Evolutionary conservation across 306 rosid genomes (phyloP), one percentile per base, ranked within the genome.

Genomic region (Prunus mira): DNA sequence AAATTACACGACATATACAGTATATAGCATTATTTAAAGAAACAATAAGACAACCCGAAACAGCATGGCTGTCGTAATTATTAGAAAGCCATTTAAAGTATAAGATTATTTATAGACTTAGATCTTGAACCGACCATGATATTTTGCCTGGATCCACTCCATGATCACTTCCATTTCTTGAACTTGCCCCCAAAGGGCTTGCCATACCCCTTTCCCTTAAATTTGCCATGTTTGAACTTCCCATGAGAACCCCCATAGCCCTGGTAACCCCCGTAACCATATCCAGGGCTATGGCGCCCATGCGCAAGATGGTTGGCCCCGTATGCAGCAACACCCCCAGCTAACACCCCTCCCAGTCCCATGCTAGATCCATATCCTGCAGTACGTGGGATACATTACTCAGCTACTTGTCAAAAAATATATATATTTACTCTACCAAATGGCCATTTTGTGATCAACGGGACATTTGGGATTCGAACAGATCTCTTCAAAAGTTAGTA

Each of bases 271-370:
- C 91, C 89, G 30, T 30, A 63, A 63, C 58, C 58, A 52, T 52
- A 52, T 17, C 58, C 24, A 0, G 6, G 58, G 58, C 11, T 0
- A 6, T 24, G 32, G 0, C 61, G 85, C 45, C 91, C 92, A 15
- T 92, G 92, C 12, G 84, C 8, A 63, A 89, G 80, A 69, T 82
- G 96, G 64, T 85, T 93, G 47, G 88, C 86, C 1, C 98, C 98
- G 3, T 78, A 89, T 32, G 94, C 88, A 63, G 92, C 95, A 12
- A 89, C 91, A 65, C 93, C 97, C 14, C 96, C 96, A 2, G 92
- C 96, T 69, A 94, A 69, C 82, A 95, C 0, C 82, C 97, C 82
- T 45, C 77, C 77, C 67, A 3, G 28, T 62, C 45, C 67, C 30
- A 73, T 45, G 2, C 91, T 85, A 11, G 65, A 32, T 51, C 88